phyloP scores from a whole-genome alignment of 176 grass and related monocot species.

The Cenchrus purpureus region DNA sequence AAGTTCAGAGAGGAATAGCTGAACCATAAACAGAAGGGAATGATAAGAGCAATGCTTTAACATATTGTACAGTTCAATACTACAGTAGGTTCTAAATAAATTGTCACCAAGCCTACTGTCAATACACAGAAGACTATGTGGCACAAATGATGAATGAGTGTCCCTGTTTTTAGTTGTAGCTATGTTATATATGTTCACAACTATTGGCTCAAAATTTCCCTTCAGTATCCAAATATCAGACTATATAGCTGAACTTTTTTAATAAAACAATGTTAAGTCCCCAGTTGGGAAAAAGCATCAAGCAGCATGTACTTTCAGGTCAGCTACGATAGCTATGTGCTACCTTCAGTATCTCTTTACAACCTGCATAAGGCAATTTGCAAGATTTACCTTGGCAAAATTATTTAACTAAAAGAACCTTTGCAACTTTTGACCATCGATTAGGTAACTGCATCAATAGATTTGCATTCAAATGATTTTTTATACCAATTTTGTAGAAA shows the following conservation, averaged over 20 bases:
- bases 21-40: background rate
- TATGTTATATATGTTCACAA: conserved; percentile 6
- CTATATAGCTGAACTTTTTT: background rate
- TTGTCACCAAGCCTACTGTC: background rate
- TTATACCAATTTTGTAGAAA: background rate
- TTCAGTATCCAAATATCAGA: background rate
- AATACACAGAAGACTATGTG: background rate
- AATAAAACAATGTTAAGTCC: conserved; percentile 8
- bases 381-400: background rate
- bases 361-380: background rate
- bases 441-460: background rate
- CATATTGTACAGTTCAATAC: background rate
- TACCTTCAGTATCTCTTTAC: conserved; percentile 1
- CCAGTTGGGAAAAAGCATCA: background rate
- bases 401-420: background rate
- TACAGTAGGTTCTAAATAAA: conserved; percentile 31
- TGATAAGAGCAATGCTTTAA: conserved; percentile 25
- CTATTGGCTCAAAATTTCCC: background rate
- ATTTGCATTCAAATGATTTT: background rate
- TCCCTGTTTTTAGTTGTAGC: conserved; percentile 1
- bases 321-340: background rate
- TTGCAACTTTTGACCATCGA: background rate
- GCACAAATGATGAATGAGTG: conserved; percentile 21
- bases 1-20: background rate
- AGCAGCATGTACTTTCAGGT: background rate